These are phyloP conservation scores for Blastobotrys ciferrii DNA, from an alignment of 1,139 yeast genomes.

Conservation along the genomic window DNA sequence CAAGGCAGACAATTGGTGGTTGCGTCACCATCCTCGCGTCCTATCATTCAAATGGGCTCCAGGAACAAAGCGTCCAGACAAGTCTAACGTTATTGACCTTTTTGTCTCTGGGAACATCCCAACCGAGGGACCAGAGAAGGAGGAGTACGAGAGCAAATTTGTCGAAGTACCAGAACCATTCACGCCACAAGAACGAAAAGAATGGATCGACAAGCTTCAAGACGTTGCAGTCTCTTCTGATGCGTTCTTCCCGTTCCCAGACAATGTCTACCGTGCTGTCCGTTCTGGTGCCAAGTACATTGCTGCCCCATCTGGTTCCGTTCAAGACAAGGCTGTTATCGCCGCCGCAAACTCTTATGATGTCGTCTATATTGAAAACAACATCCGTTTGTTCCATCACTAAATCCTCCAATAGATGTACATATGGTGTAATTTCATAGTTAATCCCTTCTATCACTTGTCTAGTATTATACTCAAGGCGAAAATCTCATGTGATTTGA, in stretches of 20 bases:
- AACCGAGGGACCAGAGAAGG: conserved; percentile 84
- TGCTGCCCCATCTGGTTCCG: conserved; percentile 97
- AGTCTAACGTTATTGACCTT: conserved; percentile 95
- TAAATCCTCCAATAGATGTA: conserved; percentile 35
- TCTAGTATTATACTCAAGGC: no score
- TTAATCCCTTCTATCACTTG: neutral
- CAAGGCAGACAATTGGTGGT: conserved; percentile 99
- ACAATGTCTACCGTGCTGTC: conserved; percentile 95
- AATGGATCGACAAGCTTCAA: conserved; percentile 76
- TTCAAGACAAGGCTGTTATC: conserved; percentile 94
- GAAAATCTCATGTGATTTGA: no score
- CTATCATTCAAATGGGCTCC: conserved; percentile 94
- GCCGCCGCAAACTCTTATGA: conserved; percentile 90
- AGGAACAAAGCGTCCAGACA: conserved; percentile 98
- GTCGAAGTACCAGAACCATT: conserved; percentile 75
- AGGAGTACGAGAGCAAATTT: conserved; percentile 88
- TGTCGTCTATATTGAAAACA: conserved; percentile 89
- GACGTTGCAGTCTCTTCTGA: conserved; percentile 93
- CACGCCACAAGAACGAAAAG: conserved; percentile 77
- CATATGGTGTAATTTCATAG: neutral
- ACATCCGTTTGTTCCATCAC: conserved; percentile 97
- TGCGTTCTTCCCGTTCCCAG: conserved; percentile 99
- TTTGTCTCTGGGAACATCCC: conserved; percentile 91
- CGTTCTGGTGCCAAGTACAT: conserved; percentile 92
- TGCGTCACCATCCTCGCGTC: conserved; percentile 96